Evolutionary conservation across 2,329 filamentous ascomycete genomes (phyloP).

Genomic region (Fusarium sp.): DNA sequence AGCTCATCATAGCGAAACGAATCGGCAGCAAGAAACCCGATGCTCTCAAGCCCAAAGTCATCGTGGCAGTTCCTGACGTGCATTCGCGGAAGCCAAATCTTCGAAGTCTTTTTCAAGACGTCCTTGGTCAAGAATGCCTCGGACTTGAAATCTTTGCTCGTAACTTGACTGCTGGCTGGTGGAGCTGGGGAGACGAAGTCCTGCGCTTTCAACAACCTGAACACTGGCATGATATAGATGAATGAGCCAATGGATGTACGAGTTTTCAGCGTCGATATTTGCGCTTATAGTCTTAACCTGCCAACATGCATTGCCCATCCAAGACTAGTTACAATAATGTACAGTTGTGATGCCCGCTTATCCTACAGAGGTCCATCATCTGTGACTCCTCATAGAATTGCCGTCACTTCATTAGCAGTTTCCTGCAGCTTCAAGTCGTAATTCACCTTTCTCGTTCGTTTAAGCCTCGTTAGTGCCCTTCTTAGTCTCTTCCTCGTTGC

Average conservation of each 20-base stretch:
- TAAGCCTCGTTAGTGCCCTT: constrained; percentile 45
- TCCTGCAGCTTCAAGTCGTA: constrained; percentile 25
- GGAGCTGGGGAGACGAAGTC: constrained; percentile 82
- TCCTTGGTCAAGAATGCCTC: constrained; percentile 65
- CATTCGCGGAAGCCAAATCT: constrained; percentile 85
- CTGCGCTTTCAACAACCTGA: constrained; percentile 74
- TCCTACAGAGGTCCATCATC: constrained; percentile 46
- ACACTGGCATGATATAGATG: constrained; percentile 58
- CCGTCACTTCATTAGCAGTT: constrained; percentile 43
- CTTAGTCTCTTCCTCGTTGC: constrained; percentile 43
- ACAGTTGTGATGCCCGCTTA: constrained; percentile 50
- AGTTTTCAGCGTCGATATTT: constrained; percentile 46
- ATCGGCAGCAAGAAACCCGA: constrained; percentile 48
- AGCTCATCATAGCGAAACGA: constrained; percentile 72
- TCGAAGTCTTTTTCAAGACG: constrained; percentile 68
- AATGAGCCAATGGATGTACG: constrained; percentile 14
- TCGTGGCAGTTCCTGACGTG: constrained; percentile 79
- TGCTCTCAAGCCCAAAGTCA: constrained; percentile 62
- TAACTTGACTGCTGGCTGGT: constrained; percentile 81
- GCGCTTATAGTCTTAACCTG: constrained; percentile 41
- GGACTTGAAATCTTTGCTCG: constrained; percentile 84
- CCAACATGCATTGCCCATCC: constrained; percentile 40
- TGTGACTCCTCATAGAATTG: constrained; percentile 28
- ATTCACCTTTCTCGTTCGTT: constrained; percentile 22
- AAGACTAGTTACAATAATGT: constrained; percentile 52